These are phyloP conservation scores for Beta macrorhiza DNA, from an alignment of 179 eudicot species.

Conservation along the genomic window DNA sequence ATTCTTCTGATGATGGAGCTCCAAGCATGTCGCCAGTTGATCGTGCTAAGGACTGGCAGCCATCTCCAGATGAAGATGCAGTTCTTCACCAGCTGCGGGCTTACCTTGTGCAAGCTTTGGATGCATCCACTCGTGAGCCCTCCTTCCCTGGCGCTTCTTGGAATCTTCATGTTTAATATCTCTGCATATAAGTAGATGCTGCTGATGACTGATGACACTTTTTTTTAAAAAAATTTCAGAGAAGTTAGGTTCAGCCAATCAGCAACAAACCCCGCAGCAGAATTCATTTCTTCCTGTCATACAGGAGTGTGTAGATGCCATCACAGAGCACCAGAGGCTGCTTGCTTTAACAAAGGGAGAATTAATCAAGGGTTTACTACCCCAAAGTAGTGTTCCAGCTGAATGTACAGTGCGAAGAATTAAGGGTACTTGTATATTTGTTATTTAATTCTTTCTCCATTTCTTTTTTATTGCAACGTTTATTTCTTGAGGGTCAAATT, in stretches of 20 bases:
- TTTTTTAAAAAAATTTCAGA: conserved; percentile 32
- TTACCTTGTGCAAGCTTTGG: conserved; percentile 68
- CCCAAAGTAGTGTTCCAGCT: conserved; percentile 84
- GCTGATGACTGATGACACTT: conserved; percentile 12
- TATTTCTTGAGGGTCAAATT: too few relatives aligned
- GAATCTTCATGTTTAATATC: not conserved
- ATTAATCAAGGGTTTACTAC: conserved; percentile 84
- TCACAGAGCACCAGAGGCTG: conserved; percentile 84
- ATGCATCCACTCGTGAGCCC: conserved; percentile 58
- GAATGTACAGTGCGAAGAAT: conserved; percentile 84
- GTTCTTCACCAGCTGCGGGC: conserved; percentile 82
- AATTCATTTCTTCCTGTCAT: conserved; percentile 48
- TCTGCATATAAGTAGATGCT: not conserved
- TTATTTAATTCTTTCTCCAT: not conserved
- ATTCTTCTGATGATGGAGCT: conserved; percentile 47
- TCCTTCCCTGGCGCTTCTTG: not conserved
- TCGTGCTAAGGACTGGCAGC: conserved; percentile 70
- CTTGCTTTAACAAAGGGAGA: conserved; percentile 89
- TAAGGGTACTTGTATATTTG: conserved; percentile 43
- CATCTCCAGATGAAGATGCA: conserved; percentile 74
- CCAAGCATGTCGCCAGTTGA: conserved; percentile 53
- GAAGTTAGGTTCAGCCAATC: conserved; percentile 43
- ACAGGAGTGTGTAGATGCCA: conserved; percentile 87
- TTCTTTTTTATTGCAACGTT: too few relatives aligned
- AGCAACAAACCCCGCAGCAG: conserved; percentile 65